Evolutionary conservation across 2,329 filamentous ascomycete genomes (phyloP), one percentile per base, ranked within the genome.

Genomic region (Monosporascus sp.): DNA sequence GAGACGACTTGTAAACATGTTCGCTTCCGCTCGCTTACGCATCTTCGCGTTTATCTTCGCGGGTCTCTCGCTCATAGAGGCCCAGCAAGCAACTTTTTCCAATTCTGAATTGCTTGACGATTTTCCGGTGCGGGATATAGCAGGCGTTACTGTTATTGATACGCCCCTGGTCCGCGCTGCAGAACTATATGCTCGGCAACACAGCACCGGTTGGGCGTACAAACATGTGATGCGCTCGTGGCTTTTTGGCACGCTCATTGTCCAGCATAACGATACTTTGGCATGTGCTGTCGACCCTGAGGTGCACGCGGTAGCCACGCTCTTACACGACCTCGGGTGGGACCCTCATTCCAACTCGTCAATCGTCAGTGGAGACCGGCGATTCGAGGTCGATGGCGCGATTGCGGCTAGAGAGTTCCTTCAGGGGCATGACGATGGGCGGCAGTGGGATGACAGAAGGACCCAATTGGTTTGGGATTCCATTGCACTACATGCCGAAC

Each of bases 361-460:
- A 3, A 52, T 74, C 9, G 56, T 76, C 17, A 74, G 71, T 40
- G 47, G 59, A 1, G 74, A 79, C 62, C 75, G 73, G 27, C 71
- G 76, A 7, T 80, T 80, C 61, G 77, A 80, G 55, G 74, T 80
- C 24, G 77, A 80, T 58, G 72, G 76, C 14, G 77, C 76, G 8
- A 71, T 75, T 52, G 72, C 69, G 2, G 73, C 76, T 1, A 62
- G 73, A 0, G 61, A 70, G 0, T 78, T 77, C 52, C 50, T 77
- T 47, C 52, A 50, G 36, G 50, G 43, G n/a, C 54, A 62, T 16
- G 37, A 20, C 44, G 48, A 68, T 51, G 38, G 38, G n/a, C 9
- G 6, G 38, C 57, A 57, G 19, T 77, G 74, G 73, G 69, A 74
- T 47, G 64, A 71, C 26, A 66, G 70, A 27, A 66, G 72, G 3